Evolutionary conservation across 768 basidiomycete species (phyloP).

Genomic region (Boletus speciosus): DNA sequence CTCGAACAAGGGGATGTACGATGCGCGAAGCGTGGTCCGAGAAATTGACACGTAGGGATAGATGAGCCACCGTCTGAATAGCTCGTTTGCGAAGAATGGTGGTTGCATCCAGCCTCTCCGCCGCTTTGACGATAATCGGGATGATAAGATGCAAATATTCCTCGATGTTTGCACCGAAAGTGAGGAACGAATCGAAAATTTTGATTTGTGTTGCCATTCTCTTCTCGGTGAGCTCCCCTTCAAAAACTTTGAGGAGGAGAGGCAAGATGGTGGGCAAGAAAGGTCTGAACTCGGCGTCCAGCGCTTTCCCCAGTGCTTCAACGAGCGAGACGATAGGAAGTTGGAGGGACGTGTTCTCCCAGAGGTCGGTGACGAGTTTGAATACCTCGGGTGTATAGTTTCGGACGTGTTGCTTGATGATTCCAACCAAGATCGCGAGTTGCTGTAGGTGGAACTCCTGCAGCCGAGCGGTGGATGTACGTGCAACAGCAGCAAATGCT

Average conservation of each 20-base stretch:
- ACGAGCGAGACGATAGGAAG: conserved; percentile 89
- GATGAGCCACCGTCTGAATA: conserved; percentile 84
- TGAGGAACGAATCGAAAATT: conserved; percentile 90
- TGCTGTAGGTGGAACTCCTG: conserved; percentile 96
- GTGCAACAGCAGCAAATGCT: conserved; percentile 86
- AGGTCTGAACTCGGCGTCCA: conserved; percentile 97
- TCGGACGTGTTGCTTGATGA: conserved; percentile 96
- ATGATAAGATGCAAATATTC: conserved; percentile 97
- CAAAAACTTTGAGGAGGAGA: conserved; percentile 85
- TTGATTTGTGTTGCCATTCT: conserved; percentile 77
- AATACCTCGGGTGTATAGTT: conserved; percentile 88
- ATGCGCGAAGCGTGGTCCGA: conserved; percentile 97
- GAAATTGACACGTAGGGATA: conserved; percentile 93
- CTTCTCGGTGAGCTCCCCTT: conserved; percentile 82
- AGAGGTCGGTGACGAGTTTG: conserved; percentile 81
- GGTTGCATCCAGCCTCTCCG: conserved; percentile 76
- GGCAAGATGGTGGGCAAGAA: conserved; percentile 90
- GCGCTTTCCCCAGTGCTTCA: conserved; percentile 86
- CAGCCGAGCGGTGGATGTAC: conserved; percentile 72
- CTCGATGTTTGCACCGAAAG: conserved; percentile 95
- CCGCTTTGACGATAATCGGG: conserved; percentile 88
- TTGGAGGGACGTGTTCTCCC: conserved; percentile 82
- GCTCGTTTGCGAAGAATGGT: conserved; percentile 80
- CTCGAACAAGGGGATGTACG: conserved; percentile 90
- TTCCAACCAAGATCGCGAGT: conserved; percentile 89